Evolutionary conservation across 1,139 yeast species (phyloP).

Genomic region (Hansenula lynferdii): DNA sequence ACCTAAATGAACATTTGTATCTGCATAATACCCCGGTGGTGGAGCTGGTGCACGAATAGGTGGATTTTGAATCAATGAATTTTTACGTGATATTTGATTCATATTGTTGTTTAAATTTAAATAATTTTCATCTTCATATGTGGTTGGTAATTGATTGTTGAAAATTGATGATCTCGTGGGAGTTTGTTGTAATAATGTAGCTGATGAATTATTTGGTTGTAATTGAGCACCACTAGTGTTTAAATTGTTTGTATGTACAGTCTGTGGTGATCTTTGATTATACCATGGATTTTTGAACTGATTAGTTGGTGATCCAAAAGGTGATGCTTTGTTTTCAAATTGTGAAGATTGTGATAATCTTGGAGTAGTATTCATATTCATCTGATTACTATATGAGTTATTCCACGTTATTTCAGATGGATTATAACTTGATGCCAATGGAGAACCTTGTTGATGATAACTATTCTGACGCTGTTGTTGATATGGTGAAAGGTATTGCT

Average conservation of each 20-base stretch:
- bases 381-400: slow-evolving; percentile 6
- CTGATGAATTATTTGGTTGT: slow-evolving; percentile 3
- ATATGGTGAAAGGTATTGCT: slow-evolving; percentile 15
- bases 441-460: slow-evolving; percentile 1
- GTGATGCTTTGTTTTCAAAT: slow-evolving; percentile 8
- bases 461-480: slow-evolving; percentile 8
- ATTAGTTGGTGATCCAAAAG: slow-evolving; percentile 22
- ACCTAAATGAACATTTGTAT: slow-evolving; percentile 14
- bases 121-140: slow-evolving; percentile 24
- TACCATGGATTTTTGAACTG: slow-evolving; percentile 25
- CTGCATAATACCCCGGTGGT: slow-evolving; percentile 22
- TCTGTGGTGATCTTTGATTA: slow-evolving; percentile 10
- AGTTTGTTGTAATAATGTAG: slow-evolving; percentile 11
- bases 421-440: slow-evolving; percentile 1
- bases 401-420: slow-evolving; percentile 11
- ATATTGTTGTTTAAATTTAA: no score
- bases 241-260: slow-evolving; percentile 3
- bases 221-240: not conserved
- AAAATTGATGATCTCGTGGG: slow-evolving; percentile 16
- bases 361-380: slow-evolving; percentile 5
- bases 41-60: slow-evolving; percentile 26
- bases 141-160: slow-evolving; percentile 20
- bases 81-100: slow-evolving; percentile 17
- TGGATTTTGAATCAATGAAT: slow-evolving; percentile 21
- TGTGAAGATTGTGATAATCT: slow-evolving; percentile 2